phyloP scores from a whole-genome alignment of 345 rosid species.

The Erucastrum elatum region DNA sequence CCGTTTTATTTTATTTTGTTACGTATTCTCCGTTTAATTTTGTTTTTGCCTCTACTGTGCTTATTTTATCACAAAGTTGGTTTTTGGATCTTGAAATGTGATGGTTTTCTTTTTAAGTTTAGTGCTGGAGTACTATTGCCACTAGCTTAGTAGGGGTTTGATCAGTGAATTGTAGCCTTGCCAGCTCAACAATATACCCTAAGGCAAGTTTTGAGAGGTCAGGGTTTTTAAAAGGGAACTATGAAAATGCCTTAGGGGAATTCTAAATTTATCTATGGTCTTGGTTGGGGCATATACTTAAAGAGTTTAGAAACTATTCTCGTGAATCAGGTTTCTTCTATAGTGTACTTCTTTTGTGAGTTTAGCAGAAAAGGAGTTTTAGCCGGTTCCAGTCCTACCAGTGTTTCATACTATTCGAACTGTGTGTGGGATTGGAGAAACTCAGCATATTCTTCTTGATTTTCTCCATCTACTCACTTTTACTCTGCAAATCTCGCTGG shows the following conservation, averaged over 20 bases:
- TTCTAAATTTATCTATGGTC: neutral
- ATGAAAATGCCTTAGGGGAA: neutral
- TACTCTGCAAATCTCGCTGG: neutral
- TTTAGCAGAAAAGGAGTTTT: neutral
- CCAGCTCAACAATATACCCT: neutral
- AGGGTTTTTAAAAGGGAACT: neutral
- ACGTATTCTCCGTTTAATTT: conserved; percentile 1
- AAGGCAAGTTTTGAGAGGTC: neutral
- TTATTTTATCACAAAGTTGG: neutral
- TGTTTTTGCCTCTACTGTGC: neutral
- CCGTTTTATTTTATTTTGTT: too few species aligned
- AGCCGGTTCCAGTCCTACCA: neutral
- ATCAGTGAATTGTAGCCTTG: neutral
- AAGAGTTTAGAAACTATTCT: neutral
- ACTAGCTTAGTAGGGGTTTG: neutral
- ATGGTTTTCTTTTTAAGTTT: neutral
- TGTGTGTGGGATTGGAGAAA: neutral
- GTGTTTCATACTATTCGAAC: neutral
- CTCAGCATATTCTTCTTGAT: neutral
- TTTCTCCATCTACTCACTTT: neutral
- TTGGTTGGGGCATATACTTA: too few species aligned
- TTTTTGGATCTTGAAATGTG: neutral
- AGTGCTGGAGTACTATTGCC: neutral
- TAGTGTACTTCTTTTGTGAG: neutral
- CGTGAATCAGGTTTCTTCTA: neutral